Evolutionary conservation across 176 grass and related monocot species (phyloP).

Genomic region (Pharus latifolius): DNA sequence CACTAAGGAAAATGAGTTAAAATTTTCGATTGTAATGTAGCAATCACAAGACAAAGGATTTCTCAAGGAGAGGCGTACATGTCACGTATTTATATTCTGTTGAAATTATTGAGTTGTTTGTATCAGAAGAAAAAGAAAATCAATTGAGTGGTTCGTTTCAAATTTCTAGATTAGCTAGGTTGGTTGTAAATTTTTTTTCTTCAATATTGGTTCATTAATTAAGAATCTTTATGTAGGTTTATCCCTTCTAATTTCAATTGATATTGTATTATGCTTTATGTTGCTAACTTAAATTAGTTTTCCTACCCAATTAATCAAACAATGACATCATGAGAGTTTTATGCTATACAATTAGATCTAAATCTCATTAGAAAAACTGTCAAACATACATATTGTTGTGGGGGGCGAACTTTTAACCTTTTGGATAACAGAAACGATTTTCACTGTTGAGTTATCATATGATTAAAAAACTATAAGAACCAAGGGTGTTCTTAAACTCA

Average conservation of each 20-base stretch:
- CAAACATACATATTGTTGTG: no score
- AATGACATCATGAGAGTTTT: neutral
- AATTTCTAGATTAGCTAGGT: neutral
- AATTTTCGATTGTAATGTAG: neutral
- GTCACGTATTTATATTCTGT: neutral
- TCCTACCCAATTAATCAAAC: neutral
- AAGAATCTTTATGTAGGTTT: neutral
- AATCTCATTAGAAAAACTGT: no score
- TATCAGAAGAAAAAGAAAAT: no score
- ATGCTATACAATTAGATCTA: no score
- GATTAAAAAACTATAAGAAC: no score
- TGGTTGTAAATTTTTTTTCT: no score
- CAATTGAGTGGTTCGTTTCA: neutral
- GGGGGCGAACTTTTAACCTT: no score
- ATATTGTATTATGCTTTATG: neutral
- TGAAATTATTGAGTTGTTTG: neutral
- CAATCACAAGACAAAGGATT: neutral
- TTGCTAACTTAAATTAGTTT: no score
- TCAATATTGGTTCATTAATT: neutral
- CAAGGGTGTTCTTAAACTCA: no score
- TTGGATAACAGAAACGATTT: no score
- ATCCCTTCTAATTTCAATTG: neutral
- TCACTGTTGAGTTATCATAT: no score
- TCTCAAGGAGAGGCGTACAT: neutral
- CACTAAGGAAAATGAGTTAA: neutral